Evolutionary conservation across 441 rosid genomes (phyloP).

Genomic region (Aquilaria agallochum): DNA sequence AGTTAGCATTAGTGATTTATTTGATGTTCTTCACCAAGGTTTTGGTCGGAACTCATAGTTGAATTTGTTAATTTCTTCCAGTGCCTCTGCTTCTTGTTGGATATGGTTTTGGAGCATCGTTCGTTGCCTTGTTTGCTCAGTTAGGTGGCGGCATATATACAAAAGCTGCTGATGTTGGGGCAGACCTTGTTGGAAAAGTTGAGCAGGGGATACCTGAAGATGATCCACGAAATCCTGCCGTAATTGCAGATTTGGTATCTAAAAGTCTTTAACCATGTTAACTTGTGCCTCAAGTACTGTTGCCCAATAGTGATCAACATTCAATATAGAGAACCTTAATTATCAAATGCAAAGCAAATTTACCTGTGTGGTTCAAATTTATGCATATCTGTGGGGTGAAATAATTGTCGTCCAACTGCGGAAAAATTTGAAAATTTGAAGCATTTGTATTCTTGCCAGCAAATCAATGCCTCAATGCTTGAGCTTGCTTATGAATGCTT

Average conservation of each 20-base stretch:
- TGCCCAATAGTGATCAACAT: too few species aligned
- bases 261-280: too few species aligned
- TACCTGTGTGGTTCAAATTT: too few species aligned
- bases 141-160: conserved; percentile 99
- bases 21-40: conserved; percentile 1
- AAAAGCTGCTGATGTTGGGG: conserved; percentile 99
- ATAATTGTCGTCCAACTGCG: too few species aligned
- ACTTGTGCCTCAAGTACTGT: too few species aligned
- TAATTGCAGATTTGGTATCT: conserved; percentile 95
- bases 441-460: too few species aligned
- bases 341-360: too few species aligned
- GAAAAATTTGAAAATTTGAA: too few species aligned
- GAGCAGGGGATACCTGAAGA: conserved; percentile 99
- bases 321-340: too few species aligned
- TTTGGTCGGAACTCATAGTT: conserved; percentile 10
- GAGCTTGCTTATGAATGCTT: too few species aligned
- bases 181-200: conserved; percentile 98
- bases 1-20: conserved; percentile 3
- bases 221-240: conserved; percentile 99
- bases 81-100: conserved; percentile 99
- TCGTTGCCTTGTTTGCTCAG: conserved; percentile 99
- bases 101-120: conserved; percentile 99
- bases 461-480: too few species aligned
- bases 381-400: too few species aligned
- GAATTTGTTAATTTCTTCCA: conserved; percentile 27